Evolutionary conservation across 495 filamentous ascomycete genomes (phyloP).

Genomic region (Venustampulla echinocandica): DNA sequence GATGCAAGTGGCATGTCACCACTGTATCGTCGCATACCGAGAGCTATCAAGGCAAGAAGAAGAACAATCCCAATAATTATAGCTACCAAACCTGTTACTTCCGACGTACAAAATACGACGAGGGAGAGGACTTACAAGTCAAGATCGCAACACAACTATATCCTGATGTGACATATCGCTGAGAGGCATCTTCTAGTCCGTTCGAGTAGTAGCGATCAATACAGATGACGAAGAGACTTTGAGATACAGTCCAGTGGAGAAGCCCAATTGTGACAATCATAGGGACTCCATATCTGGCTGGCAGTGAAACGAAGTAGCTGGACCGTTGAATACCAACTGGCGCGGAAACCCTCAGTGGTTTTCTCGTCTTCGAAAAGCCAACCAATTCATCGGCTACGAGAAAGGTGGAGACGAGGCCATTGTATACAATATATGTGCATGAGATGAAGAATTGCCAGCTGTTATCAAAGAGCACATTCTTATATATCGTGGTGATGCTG

Average conservation of each 20-base stretch:
- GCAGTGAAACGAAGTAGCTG: constrained; percentile 1
- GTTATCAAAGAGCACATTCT: background rate
- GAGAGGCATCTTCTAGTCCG: background rate
- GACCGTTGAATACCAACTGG: background rate
- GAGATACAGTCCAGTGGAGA: constrained; percentile 1
- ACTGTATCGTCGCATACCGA: background rate
- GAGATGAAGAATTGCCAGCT: constrained; percentile 1
- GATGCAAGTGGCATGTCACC: background rate
- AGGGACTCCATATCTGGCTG: background rate
- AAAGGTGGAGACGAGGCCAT: background rate
- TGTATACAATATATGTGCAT: background rate
- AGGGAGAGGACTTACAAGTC: background rate
- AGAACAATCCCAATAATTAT: background rate
- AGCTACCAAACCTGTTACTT: background rate
- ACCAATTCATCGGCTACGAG: background rate
- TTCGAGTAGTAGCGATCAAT: background rate
- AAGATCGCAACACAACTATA: background rate
- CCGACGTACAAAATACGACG: background rate
- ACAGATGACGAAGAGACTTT: constrained; percentile 2
- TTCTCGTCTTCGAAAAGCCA: background rate
- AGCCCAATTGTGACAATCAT: background rate
- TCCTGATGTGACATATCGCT: background rate
- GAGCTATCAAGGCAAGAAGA: background rate
- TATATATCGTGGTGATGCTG: background rate
- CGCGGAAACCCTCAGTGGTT: background rate